These are phyloP conservation scores for Didymella glomerata DNA, from an alignment of 2,329 filamentous ascomycete genomes.

Conservation along the genomic window DNA sequence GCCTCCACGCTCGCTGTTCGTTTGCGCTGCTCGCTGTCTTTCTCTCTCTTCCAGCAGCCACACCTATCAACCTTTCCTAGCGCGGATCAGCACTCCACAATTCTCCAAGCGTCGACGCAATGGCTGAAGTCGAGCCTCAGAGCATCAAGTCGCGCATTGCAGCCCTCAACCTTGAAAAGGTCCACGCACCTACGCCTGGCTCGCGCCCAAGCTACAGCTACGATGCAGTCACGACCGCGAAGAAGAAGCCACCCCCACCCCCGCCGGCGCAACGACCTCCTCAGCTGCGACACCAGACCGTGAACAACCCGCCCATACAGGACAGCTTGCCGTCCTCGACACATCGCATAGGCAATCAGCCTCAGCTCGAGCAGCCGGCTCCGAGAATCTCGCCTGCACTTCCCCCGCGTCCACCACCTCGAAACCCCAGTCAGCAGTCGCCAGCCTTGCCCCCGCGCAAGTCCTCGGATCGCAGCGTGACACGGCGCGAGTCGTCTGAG, in stretches of 20 bases:
- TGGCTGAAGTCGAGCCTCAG: constrained; percentile 43
- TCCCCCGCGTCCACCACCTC: constrained; percentile 58
- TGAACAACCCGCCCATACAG: constrained; percentile 53
- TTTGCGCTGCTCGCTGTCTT: constrained; percentile 9
- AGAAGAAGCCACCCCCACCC: constrained; percentile 51
- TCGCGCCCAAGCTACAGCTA: constrained; percentile 48
- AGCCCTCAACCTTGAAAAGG: constrained; percentile 57
- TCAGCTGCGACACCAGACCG: constrained; percentile 45
- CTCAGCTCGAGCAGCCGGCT: constrained; percentile 30
- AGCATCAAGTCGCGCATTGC: constrained; percentile 58
- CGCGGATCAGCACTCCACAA: constrained; percentile 18
- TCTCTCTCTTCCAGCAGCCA: constrained; percentile 11
- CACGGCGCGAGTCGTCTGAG: constrained; percentile 53
- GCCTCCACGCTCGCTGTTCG: constrained; percentile 3
- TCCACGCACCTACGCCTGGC: constrained; percentile 50
- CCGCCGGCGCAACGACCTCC: constrained; percentile 50
- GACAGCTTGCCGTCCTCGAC: constrained; percentile 48
- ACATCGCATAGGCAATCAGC: constrained; percentile 52
- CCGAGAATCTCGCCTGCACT: constrained; percentile 42
- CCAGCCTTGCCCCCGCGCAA: constrained; percentile 57
- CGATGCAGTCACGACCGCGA: constrained; percentile 42
- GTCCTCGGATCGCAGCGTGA: constrained; percentile 51
- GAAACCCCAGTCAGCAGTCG: constrained; percentile 53
- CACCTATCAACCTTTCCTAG: constrained; percentile 8
- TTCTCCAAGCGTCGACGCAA: constrained; percentile 27